These are phyloP conservation scores for Pavlovales sp. DNA, from an alignment of 208 protist genomes.

Conservation along the genomic window DNA sequence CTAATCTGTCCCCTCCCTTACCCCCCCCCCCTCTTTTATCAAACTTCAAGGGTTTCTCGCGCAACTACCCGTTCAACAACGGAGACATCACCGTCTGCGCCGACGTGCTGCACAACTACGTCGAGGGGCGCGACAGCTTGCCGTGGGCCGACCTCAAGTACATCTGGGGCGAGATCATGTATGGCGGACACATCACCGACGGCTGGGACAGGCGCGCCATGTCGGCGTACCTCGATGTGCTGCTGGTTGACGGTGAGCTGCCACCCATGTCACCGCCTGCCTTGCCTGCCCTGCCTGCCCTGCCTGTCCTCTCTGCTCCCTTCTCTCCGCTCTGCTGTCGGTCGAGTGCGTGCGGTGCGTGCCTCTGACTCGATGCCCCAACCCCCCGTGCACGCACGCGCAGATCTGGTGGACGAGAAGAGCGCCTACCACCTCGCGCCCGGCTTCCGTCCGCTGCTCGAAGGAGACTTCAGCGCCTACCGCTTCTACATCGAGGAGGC, in stretches of 20 bases:
- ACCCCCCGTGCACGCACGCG: too few species aligned
- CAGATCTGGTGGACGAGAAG: constrained; percentile 37
- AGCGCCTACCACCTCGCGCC: constrained; percentile 74
- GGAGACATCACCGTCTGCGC: constrained; percentile 93
- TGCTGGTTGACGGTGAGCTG: constrained; percentile 45
- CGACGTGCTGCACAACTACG: constrained; percentile 93
- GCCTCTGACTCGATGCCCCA: constrained; percentile 76
- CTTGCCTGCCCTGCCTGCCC: too few species aligned
- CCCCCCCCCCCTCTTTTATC: too few species aligned
- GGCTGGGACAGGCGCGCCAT: constrained; percentile 92
- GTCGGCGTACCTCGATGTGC: constrained; percentile 81
- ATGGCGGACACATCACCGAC: constrained; percentile 97
- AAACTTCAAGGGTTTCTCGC: constrained; percentile 64
- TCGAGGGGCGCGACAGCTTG: constrained; percentile 73
- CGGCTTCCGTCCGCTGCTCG: constrained; percentile 74
- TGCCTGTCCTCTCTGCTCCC: too few species aligned
- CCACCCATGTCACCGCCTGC: too few species aligned
- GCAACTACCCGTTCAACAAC: constrained; percentile 91
- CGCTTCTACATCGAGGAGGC: constrained; percentile 78
- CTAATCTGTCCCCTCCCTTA: too few species aligned
- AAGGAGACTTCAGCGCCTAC: constrained; percentile 79
- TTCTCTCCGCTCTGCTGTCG: too few species aligned
- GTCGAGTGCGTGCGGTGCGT: constrained; percentile 91
- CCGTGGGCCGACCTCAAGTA: constrained; percentile 95
- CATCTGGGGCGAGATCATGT: constrained; percentile 98